phyloP scores from a whole-genome alignment of 805 yeast species.

The Candida pini region DNA sequence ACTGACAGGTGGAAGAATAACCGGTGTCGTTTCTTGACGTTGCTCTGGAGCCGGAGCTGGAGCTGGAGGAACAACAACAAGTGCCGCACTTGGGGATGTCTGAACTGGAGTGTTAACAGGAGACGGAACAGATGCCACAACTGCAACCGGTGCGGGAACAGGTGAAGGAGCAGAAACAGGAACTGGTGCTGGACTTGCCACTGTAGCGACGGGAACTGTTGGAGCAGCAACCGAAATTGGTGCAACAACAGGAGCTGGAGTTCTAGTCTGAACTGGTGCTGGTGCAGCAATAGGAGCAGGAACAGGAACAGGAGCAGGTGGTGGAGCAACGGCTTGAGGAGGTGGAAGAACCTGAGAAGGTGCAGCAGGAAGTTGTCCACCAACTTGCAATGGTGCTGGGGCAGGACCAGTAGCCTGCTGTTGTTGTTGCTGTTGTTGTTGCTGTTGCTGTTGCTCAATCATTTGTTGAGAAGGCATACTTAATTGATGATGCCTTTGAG shows the following conservation, averaged over 20 bases:
- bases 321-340: conserved; percentile 12
- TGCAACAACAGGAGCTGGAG: conserved; percentile 6
- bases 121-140: conserved; percentile 2
- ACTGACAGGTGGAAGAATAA: conserved; percentile 5
- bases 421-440: conserved; percentile 28
- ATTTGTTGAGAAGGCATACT: conserved; percentile 33
- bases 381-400: conserved; percentile 25
- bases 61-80: conserved; percentile 3
- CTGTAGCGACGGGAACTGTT: conserved; percentile 9
- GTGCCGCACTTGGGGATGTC: conserved; percentile 1
- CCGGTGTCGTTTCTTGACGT: conserved; percentile 4
- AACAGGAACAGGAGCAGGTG: conserved; percentile 4
- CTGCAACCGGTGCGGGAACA: conserved; percentile 1
- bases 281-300: conserved; percentile 6
- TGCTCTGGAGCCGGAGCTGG: conserved; percentile 4
- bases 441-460: conserved; percentile 31
- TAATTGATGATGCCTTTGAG: conserved; percentile 56
- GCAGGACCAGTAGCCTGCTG: conserved; percentile 25
- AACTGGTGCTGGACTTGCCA: conserved; percentile 4
- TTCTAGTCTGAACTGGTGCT: conserved; percentile 4
- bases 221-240: conserved; percentile 6
- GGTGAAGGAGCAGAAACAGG: conserved; percentile 4
- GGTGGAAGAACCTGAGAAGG: conserved; percentile 21
- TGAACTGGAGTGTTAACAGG: conserved; percentile 3
- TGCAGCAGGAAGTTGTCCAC: conserved; percentile 21